Evolutionary conservation across 177 flowering plant genomes (phyloP).

Genomic region (Tripterygium wilfordii): DNA sequence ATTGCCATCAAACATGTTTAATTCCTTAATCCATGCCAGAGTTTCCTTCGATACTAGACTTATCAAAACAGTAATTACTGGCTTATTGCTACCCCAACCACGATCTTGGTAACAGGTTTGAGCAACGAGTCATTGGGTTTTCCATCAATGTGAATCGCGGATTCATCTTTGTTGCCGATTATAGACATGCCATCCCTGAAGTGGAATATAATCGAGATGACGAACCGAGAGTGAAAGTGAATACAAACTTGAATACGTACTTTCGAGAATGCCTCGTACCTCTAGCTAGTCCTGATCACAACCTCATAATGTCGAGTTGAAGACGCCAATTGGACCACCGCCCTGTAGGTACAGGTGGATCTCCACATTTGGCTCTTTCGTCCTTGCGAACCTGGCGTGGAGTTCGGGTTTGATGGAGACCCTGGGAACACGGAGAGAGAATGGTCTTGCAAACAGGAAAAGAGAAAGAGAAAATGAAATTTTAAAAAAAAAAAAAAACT

Average conservation of each 20-base stretch:
- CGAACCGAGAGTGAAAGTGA: constrained; percentile 47
- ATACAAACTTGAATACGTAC: constrained; percentile 64
- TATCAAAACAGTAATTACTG: constrained; percentile 40
- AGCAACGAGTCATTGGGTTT: constrained; percentile 95
- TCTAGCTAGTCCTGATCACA: constrained; percentile 89
- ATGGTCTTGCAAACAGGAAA: no score
- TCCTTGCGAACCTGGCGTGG: constrained; percentile 15
- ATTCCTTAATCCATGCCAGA: constrained; percentile 62
- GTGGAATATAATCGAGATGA: constrained; percentile 72
- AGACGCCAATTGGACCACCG: constrained; percentile 77
- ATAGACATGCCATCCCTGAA: constrained; percentile 68
- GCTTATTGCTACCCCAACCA: constrained; percentile 66
- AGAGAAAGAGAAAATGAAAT: no score
- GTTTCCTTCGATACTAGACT: constrained; percentile 51
- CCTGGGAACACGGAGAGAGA: no score
- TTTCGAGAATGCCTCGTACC: constrained; percentile 68
- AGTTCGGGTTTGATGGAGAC: neutral
- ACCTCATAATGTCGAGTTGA: constrained; percentile 64
- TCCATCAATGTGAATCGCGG: constrained; percentile 71
- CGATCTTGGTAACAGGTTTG: constrained; percentile 73
- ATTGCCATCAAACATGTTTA: constrained; percentile 35
- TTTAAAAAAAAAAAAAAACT: no score
- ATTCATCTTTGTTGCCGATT: constrained; percentile 60
- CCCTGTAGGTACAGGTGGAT: constrained; percentile 62
- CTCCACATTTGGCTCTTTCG: constrained; percentile 72